Percentiles rank a stretch among this genome's conserved stretches.
phyloP scores from a whole-genome alignment of 176 grass and related monocot species.

The Eleusine coracana region DNA sequence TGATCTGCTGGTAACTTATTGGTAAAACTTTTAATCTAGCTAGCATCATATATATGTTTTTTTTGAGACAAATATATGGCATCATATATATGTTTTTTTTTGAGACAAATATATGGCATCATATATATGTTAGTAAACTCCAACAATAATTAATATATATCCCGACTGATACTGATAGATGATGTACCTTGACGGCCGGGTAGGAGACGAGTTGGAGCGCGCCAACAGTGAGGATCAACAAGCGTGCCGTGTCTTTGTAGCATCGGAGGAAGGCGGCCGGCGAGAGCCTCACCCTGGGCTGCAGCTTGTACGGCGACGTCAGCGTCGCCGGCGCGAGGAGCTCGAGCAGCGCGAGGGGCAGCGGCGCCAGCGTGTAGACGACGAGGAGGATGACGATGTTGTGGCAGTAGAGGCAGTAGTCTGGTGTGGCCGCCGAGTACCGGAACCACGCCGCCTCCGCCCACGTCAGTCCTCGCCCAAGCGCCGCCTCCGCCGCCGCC shows the following conservation, averaged over 20 bases:
- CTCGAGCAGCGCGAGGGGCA: slow-evolving; percentile 81
- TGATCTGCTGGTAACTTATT: neutral
- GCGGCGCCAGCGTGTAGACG: slow-evolving; percentile 76
- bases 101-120: too few relatives aligned
- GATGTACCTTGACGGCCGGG: slow-evolving; percentile 73
- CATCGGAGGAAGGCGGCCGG: slow-evolving; percentile 56
- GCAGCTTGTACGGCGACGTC: slow-evolving; percentile 71
- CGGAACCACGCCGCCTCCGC: slow-evolving; percentile 72
- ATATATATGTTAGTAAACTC: too few relatives aligned
- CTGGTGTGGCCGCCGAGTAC: slow-evolving; percentile 54
- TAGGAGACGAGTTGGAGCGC: slow-evolving; percentile 75
- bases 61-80: too few relatives aligned
- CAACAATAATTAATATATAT: too few relatives aligned
- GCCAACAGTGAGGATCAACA: slow-evolving; percentile 68
- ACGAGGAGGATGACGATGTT: slow-evolving; percentile 78
- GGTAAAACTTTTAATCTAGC: too few relatives aligned
- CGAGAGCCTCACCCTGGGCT: slow-evolving; percentile 68
- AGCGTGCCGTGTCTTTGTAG: slow-evolving; percentile 65
- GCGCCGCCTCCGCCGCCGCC: slow-evolving; percentile 72
- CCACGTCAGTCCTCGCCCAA: slow-evolving; percentile 59
- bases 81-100: too few relatives aligned
- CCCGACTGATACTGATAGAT: too few relatives aligned
- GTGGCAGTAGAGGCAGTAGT: slow-evolving; percentile 68
- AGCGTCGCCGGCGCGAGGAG: slow-evolving; percentile 43
- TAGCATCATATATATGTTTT: too few relatives aligned